A percentile compares a stretch with the other conserved stretches of the same genome.
phyloP scores from a whole-genome alignment of 345 rosid genomes.

The Ailanthus altissimus region DNA sequence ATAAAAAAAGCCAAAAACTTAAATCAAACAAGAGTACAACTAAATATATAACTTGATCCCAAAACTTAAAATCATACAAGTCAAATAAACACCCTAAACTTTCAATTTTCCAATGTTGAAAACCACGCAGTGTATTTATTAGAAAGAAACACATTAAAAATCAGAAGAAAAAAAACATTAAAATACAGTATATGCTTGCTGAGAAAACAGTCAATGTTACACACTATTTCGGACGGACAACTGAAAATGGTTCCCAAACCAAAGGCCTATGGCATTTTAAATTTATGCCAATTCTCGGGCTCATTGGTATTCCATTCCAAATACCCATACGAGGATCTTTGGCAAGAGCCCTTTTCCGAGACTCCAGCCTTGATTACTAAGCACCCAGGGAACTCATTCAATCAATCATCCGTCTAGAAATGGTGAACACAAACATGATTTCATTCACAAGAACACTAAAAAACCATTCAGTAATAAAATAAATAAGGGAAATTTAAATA shows the following conservation, averaged over 20 bases:
- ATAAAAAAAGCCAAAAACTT: background rate
- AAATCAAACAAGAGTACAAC: background rate
- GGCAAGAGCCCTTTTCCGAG: slow-evolving; percentile 47
- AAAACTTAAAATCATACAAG: background rate
- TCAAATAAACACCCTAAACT: background rate
- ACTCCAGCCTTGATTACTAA: slow-evolving; percentile 65
- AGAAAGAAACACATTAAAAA: background rate
- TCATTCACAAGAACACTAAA: background rate
- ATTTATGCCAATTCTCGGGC: slow-evolving; percentile 55
- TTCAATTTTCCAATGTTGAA: background rate
- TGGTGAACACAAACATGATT: slow-evolving; percentile 14
- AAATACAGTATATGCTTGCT: background rate
- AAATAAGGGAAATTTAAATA: background rate
- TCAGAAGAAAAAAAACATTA: background rate
- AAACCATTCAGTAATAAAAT: background rate
- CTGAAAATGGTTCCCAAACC: slow-evolving; percentile 40
- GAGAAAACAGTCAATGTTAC: background rate
- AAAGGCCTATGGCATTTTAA: slow-evolving; percentile 63
- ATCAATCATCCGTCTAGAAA: slow-evolving; percentile 19
- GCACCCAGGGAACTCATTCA: slow-evolving; percentile 15
- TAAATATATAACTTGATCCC: background rate
- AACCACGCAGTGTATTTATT: background rate
- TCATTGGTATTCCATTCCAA: slow-evolving; percentile 50
- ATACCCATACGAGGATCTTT: slow-evolving; percentile 22
- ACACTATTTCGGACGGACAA: slow-evolving; percentile 22